Percentiles rank a stretch among this genome's conserved stretches.
Evolutionary conservation across 1,139 yeast genomes (phyloP).

Genomic region (Tardiomyces blankii): DNA sequence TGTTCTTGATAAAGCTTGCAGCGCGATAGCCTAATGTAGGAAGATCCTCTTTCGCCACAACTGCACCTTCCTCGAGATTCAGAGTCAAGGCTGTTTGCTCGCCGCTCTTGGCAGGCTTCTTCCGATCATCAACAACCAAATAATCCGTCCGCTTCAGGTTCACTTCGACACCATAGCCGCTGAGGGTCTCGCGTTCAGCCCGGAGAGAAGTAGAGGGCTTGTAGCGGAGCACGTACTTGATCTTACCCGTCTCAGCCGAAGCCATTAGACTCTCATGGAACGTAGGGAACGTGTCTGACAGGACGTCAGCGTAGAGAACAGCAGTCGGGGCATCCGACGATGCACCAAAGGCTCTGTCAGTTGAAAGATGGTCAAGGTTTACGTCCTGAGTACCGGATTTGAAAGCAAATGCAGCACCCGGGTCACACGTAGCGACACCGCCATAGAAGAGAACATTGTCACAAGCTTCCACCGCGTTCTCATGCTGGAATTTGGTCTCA

Average conservation of each 20-base stretch:
- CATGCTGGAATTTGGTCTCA: conserved; percentile 23
- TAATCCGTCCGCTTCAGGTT: conserved; percentile 55
- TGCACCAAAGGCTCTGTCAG: conserved; percentile 53
- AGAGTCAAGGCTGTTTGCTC: conserved; percentile 5
- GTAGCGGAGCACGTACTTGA: conserved; percentile 70
- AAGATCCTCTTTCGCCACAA: conserved; percentile 16
- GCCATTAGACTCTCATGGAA: conserved; percentile 51
- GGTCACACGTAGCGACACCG: conserved; percentile 47
- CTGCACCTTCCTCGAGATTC: conserved; percentile 9
- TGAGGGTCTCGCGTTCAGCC: conserved; percentile 28
- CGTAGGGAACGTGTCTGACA: conserved; percentile 36
- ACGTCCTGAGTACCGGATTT: conserved; percentile 29
- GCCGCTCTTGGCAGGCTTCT: conserved; percentile 4
- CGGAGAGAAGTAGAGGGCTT: conserved; percentile 26
- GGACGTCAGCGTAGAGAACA: conserved; percentile 40
- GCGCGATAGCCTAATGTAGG: conserved; percentile 24
- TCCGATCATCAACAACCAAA: conserved; percentile 49
- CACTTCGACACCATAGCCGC: conserved; percentile 61
- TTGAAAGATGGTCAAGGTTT: conserved; percentile 26
- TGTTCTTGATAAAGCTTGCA: conserved; percentile 18
- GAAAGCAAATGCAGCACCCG: conserved; percentile 59
- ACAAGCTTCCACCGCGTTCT: conserved; percentile 20
- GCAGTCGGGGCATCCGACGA: conserved; percentile 31
- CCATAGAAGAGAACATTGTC: conserved; percentile 42
- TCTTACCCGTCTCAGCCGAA: conserved; percentile 52